Base-by-base conservation (phyloP, 2,329 filamentous ascomycete genomes). In the Leptographium procerum region DNA sequence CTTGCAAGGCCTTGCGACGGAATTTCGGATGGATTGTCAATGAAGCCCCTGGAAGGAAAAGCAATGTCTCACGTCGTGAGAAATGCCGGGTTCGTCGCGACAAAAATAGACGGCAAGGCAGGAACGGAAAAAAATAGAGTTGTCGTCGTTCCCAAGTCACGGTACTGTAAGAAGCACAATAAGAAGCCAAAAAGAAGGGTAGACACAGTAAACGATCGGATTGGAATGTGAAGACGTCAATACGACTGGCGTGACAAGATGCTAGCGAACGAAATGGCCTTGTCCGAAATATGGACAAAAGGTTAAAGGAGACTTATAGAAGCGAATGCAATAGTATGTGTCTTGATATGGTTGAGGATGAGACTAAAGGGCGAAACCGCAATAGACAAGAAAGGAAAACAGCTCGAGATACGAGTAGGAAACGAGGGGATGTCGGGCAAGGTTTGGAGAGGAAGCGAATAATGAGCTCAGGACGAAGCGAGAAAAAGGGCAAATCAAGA, bases 81-180 rank as follows among this genome's bases (percentile, higher is more conserved):
- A 22, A 31, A 43, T 43, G 40, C 29, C 33, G 43, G 53, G 33
- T 22, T 34, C 1, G 31, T 53, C 57, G 31, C 45, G 45, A 54
- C 53, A 34, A 50, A 50, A 53, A 53, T 52, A 58, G 57, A 28
- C 52, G 47, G 36, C 31, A 8, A 34, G 31, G 34, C 16, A 55
- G 26, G 26, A 45, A 36, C 19, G 40, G 34, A 16, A 52, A 45
- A 40, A 53, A 59, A 55, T 57, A 59, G 57, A 34, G 58, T 61
- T 57, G 57, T 53, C 57, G 57, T 53, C 57, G 60, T 59, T 61
- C 60, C 57, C 40, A 59, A 59, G 24, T 28, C 52, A 52, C 29
- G 22, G 1, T 52, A 52, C 24, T 52, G 22, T 11, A 24, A 26
- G 4, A 33, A 22, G 40, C 24, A 28, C 29, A 54, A 51, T 9